Evolutionary conservation across 805 yeast species (phyloP), one percentile per base, ranked within the genome.

Genomic region (Kazachstania bromeliacearum): DNA sequence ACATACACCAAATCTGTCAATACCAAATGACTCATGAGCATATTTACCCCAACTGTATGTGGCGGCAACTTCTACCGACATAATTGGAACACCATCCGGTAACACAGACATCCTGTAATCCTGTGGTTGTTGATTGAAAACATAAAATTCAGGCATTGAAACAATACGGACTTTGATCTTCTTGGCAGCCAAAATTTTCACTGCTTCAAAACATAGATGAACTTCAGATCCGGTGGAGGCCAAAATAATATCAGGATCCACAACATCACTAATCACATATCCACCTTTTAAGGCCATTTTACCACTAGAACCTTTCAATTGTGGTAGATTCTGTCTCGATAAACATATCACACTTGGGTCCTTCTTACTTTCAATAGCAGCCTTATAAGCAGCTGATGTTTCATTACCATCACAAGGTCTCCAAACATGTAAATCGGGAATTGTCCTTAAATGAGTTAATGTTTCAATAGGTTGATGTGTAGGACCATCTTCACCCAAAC

Each of bases 281-380:
- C 94, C 98, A 78, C 98, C 98, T 71, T 82, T 85, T 41, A 77
- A 45, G 40, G 97, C 96, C 68, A 80, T 81, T 73, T 85, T 96
- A 49, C 87, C 71, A 36, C 88, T 66, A 36, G 96, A 85, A 57
- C 95, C 95, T 63, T 77, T 89, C 58, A 92, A 77, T 67, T 92
- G 96, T 45, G 97, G 88, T 60, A 82, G 68, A 76, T 78, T 78
- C 66, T 82, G 94, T 79, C 94, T 80, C 44, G 89, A 73, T 50
- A 82, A 67, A 46, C 89, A 88, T 58, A 82, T 67, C 51, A 82
- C 64, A 44, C 81, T 70, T 53, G 94, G 94, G 31, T 88, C 79
- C 47, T 65, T 62, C 37, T 64, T 71, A 33, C 79, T 67, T 56
- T 66, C 71, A 45, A 82, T 53, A 34, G 92, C 78, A 45, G 67